Conservation (phyloP, 1,284 basidiomycete genomes). For the Cryptococcus deneoformans region DNA sequence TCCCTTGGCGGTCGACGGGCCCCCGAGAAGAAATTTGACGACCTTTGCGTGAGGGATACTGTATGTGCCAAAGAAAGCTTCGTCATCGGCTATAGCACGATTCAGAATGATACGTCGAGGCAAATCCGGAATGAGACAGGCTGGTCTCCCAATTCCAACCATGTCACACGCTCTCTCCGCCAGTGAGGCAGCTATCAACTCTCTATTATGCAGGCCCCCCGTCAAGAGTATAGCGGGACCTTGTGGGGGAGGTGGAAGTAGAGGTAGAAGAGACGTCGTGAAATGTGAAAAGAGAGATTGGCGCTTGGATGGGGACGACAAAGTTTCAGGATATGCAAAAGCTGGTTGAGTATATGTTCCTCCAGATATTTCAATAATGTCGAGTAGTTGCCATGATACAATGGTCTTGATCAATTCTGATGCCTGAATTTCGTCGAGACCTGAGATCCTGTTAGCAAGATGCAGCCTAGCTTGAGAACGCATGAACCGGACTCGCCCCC, state of each 20-base stretch:
- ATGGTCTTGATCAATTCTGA: conserved; percentile 41
- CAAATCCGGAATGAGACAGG: conserved; percentile 34
- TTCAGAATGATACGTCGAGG: conserved; percentile 33
- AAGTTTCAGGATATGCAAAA: conserved; percentile 16
- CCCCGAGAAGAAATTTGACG: conserved; percentile 25
- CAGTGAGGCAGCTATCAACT: conserved; percentile 31
- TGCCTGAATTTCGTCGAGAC: conserved; percentile 33
- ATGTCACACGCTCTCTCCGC: conserved; percentile 36
- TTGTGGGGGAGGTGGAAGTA: conserved; percentile 28
- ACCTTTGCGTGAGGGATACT: conserved; percentile 26
- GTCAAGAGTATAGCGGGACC: conserved; percentile 46
- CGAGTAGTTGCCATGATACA: conserved; percentile 54
- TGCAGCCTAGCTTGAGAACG: conserved; percentile 4
- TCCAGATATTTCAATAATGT: conserved; percentile 47
- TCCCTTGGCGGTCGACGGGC: conserved; percentile 5
- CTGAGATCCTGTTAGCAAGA: conserved; percentile 6
- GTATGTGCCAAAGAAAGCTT: conserved; percentile 27
- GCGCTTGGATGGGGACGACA: conserved; percentile 17
- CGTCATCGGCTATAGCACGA: conserved; percentile 13
- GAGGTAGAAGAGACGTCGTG: conserved; percentile 34
- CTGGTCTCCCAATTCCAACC: conserved; percentile 41
- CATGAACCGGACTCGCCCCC: conserved; percentile 49
- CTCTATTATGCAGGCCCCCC: conserved; percentile 38
- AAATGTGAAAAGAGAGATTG: conserved; percentile 44
- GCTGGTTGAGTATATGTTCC: conserved; percentile 43